Evolutionary conservation across 2,329 filamentous ascomycete species (phyloP).

Genomic region (Sarocladium oryzae): DNA sequence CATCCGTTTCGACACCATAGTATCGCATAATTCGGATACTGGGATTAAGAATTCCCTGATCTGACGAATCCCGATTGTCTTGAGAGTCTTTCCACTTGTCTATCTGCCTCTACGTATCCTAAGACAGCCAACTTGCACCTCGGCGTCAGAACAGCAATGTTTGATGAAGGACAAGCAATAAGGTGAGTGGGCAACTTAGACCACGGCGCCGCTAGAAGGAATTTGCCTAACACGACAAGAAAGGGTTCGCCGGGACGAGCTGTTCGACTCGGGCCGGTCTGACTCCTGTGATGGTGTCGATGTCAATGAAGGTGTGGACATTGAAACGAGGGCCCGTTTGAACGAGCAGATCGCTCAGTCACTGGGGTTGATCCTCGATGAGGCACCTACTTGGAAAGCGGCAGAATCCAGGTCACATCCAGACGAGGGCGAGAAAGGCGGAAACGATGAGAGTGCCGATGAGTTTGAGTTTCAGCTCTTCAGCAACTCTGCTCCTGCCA

Average conservation of each 20-base stretch:
- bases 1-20: too few relatives aligned
- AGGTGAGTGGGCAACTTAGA: slow-evolving; percentile 17
- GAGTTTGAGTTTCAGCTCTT: slow-evolving; percentile 56
- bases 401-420: background rate
- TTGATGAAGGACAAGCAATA: slow-evolving; percentile 34
- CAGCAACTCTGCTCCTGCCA: slow-evolving; percentile 33
- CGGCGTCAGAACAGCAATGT: too few relatives aligned
- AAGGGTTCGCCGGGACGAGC: slow-evolving; percentile 50
- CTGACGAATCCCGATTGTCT: too few relatives aligned
- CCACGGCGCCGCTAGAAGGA: background rate
- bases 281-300: slow-evolving; percentile 18
- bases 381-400: background rate
- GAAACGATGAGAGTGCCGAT: slow-evolving; percentile 22
- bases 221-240: background rate
- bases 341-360: slow-evolving; percentile 42
- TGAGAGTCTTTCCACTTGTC: too few relatives aligned
- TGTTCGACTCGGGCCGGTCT: slow-evolving; percentile 31
- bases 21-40: too few relatives aligned
- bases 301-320: slow-evolving; percentile 28
- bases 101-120: too few relatives aligned
- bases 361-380: slow-evolving; percentile 30
- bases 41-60: too few relatives aligned
- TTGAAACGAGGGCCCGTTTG: slow-evolving; percentile 36
- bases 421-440: slow-evolving; percentile 15
- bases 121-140: too few relatives aligned